These are phyloP conservation scores for Penicillium sp. DNA, from an alignment of 2,329 filamentous ascomycete species.

Conservation along the genomic window DNA sequence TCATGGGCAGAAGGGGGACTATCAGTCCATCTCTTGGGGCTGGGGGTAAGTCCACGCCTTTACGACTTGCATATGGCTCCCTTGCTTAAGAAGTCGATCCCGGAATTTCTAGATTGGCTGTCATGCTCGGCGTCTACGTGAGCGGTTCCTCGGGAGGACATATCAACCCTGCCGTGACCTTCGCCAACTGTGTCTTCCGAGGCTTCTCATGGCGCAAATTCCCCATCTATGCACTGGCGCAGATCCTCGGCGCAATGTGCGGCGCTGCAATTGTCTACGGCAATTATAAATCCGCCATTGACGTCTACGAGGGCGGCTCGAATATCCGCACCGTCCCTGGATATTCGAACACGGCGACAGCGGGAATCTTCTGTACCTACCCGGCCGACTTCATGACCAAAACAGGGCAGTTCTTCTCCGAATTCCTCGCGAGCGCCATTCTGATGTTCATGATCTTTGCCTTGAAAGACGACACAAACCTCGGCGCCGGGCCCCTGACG, in stretches of 20 bases:
- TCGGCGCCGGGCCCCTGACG: constrained; percentile 56
- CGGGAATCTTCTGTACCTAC: constrained; percentile 71
- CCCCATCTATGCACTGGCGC: constrained; percentile 64
- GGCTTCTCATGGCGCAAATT: constrained; percentile 67
- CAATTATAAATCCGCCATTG: constrained; percentile 64
- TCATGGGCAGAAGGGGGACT: constrained; percentile 43
- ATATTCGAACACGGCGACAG: constrained; percentile 58
- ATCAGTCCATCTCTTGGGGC: constrained; percentile 54
- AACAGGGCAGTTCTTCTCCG: constrained; percentile 67
- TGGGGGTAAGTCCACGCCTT: constrained; percentile 43
- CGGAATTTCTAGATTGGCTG: constrained; percentile 61
- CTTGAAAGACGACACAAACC: constrained; percentile 51
- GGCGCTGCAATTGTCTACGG: constrained; percentile 60
- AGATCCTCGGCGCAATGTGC: constrained; percentile 65
- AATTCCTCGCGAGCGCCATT: constrained; percentile 65
- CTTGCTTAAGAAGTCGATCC: constrained; percentile 8
- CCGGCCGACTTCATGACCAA: constrained; percentile 61
- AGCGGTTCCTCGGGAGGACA: constrained; percentile 62
- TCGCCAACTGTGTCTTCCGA: constrained; percentile 66
- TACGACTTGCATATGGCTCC: constrained; percentile 7
- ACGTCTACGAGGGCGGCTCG: constrained; percentile 58
- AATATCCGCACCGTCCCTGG: constrained; percentile 60
- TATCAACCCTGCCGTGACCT: constrained; percentile 68
- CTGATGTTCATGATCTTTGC: constrained; percentile 72
- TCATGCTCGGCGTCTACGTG: constrained; percentile 66